phyloP scores from a whole-genome alignment of 1,284 basidiomycete genomes.

The Nidula niveotomentosa region DNA sequence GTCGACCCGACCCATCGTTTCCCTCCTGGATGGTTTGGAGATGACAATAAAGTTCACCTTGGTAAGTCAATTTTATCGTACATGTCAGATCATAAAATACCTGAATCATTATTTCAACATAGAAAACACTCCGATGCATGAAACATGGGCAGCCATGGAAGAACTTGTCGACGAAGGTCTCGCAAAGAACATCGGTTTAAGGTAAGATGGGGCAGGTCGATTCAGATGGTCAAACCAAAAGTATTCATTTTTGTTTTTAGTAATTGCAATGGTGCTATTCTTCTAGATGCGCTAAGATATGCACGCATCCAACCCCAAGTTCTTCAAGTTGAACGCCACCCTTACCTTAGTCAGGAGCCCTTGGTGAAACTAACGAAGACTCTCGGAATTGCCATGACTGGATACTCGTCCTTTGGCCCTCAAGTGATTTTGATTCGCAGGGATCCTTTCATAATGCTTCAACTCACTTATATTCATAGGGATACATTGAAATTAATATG shows the following conservation, averaged over 20 bases:
- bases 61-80: conserved; percentile 31
- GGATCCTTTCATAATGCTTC: background rate
- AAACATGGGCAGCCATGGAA: conserved; percentile 80
- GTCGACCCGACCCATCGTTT: conserved; percentile 75
- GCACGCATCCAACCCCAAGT: conserved; percentile 71
- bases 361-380: conserved; percentile 60
- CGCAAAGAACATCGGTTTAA: conserved; percentile 75
- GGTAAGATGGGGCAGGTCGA: conserved; percentile 25
- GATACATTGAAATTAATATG: conserved; percentile 66
- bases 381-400: conserved; percentile 70
- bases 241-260: conserved; percentile 27
- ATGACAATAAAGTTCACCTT: conserved; percentile 60
- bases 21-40: conserved; percentile 77
- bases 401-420: conserved; percentile 79
- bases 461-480: conserved; percentile 23
- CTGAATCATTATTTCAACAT: conserved; percentile 6
- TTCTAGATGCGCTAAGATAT: conserved; percentile 69
- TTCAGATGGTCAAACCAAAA: background rate
- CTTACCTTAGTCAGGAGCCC: conserved; percentile 70
- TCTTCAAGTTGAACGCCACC: conserved; percentile 79
- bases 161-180: conserved; percentile 68
- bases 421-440: conserved; percentile 8
- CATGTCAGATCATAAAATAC: background rate
- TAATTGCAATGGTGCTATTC: conserved; percentile 63
- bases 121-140: conserved; percentile 69